These are phyloP conservation scores for Simplicillium sp. DNA, from an alignment of 2,329 filamentous ascomycete genomes.

Conservation along the genomic window DNA sequence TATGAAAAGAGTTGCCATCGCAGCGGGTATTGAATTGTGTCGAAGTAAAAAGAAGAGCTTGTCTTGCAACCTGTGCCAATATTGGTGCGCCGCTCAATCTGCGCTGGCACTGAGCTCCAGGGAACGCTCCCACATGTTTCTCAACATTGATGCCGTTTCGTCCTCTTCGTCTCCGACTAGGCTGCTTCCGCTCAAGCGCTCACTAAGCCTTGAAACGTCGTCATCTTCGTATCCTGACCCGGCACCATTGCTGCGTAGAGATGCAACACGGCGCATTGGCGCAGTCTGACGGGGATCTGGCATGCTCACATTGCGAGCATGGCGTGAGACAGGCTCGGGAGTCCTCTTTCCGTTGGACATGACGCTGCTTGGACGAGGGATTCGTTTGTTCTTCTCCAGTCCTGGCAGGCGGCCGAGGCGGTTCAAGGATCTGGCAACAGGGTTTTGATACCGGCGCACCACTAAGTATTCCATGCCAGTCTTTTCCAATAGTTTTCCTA, in stretches of 20 bases:
- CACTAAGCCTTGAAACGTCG: slow-evolving; percentile 29
- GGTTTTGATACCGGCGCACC: slow-evolving; percentile 62
- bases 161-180: slow-evolving; percentile 41
- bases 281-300: slow-evolving; percentile 20
- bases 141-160: slow-evolving; percentile 38
- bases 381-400: slow-evolving; percentile 38
- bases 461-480: slow-evolving; percentile 68
- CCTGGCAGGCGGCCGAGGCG: slow-evolving; percentile 37
- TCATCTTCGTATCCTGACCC: slow-evolving; percentile 37
- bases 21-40: too few relatives aligned
- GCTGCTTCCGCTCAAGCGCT: slow-evolving; percentile 39
- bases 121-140: slow-evolving; percentile 54
- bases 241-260: slow-evolving; percentile 26
- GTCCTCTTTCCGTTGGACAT: slow-evolving; percentile 26
- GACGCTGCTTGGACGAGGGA: slow-evolving; percentile 30
- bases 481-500: slow-evolving; percentile 56
- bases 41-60: background rate
- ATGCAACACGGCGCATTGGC: slow-evolving; percentile 21
- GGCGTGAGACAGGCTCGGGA: slow-evolving; percentile 18
- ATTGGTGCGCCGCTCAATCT: slow-evolving; percentile 8
- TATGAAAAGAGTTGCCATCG: background rate
- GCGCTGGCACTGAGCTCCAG: slow-evolving; percentile 45
- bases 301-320: slow-evolving; percentile 29
- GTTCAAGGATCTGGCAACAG: slow-evolving; percentile 52
- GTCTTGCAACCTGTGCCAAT: background rate